These are phyloP conservation scores for Zychaea mexicana DNA, from an alignment of 371 early-diverging fungal genomes.

Conservation along the genomic window DNA sequence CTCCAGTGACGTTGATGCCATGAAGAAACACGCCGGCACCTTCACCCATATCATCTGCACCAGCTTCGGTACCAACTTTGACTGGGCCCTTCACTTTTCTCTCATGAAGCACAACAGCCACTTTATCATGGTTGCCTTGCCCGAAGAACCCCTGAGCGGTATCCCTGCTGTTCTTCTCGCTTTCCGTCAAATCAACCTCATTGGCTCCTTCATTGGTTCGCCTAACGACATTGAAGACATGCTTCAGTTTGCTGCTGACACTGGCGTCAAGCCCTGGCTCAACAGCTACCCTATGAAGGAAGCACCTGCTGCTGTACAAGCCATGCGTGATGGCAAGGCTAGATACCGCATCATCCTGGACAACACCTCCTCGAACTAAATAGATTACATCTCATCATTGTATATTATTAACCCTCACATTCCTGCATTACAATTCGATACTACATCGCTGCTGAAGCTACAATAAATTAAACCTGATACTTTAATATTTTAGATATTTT, in stretches of 20 bases:
- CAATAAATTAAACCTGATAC: too few relatives aligned
- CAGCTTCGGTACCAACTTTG: conserved; percentile 33
- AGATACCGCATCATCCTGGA: conserved; percentile 69
- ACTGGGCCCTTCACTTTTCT: conserved; percentile 43
- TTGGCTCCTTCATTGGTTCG: conserved; percentile 74
- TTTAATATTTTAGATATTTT: too few relatives aligned
- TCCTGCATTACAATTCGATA: too few relatives aligned
- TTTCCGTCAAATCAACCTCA: conserved; percentile 51
- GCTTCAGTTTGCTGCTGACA: conserved; percentile 71
- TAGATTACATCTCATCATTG: neutral
- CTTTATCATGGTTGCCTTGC: conserved; percentile 62
- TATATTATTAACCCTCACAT: neutral
- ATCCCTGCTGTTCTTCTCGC: conserved; percentile 31
- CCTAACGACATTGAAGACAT: conserved; percentile 57
- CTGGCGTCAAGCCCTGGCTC: conserved; percentile 66
- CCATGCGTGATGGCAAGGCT: conserved; percentile 62
- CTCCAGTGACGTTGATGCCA: conserved; percentile 19
- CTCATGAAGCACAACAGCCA: conserved; percentile 48
- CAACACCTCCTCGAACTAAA: conserved; percentile 20
- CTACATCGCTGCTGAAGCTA: too few relatives aligned
- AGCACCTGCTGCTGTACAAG: conserved; percentile 63
- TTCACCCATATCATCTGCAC: conserved; percentile 40
- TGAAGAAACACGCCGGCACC: conserved; percentile 13
- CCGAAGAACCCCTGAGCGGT: conserved; percentile 47
- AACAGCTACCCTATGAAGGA: conserved; percentile 63